phyloP scores from a whole-genome alignment of 306 rosid species.

The Sicyos baderoa region DNA sequence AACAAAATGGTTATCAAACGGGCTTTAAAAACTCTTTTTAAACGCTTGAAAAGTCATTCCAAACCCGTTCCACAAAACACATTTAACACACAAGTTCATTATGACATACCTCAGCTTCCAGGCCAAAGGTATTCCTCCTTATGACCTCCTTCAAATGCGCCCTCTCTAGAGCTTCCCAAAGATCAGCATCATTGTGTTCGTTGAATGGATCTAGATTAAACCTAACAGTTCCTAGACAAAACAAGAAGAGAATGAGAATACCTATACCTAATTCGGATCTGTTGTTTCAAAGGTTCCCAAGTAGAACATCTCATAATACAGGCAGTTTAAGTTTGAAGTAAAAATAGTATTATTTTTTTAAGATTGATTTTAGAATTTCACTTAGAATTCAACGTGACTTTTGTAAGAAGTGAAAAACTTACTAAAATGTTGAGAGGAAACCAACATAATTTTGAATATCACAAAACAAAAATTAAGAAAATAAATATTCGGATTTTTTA shows the following conservation, averaged over 20 bases:
- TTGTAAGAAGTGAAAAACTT: neutral
- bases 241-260: neutral
- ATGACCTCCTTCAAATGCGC: conserved; percentile 47
- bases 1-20: too few relatives aligned
- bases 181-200: conserved; percentile 48
- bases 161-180: conserved; percentile 52
- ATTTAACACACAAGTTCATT: conserved; percentile 4
- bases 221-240: conserved; percentile 39
- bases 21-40: too few relatives aligned
- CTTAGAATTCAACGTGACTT: too few relatives aligned
- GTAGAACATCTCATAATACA: neutral
- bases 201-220: conserved; percentile 51
- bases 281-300: too few relatives aligned
- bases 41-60: too few relatives aligned
- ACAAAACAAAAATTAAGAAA: neutral
- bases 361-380: neutral
- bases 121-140: conserved; percentile 36
- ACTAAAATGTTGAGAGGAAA: neutral
- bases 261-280: too few relatives aligned
- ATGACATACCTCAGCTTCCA: conserved; percentile 38
- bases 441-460: neutral
- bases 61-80: neutral
- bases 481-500: neutral
- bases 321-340: neutral
- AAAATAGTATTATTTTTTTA: neutral